Evolutionary conservation across 2,329 filamentous ascomycete genomes (phyloP).

Genomic region (Talaromyces sp.): DNA sequence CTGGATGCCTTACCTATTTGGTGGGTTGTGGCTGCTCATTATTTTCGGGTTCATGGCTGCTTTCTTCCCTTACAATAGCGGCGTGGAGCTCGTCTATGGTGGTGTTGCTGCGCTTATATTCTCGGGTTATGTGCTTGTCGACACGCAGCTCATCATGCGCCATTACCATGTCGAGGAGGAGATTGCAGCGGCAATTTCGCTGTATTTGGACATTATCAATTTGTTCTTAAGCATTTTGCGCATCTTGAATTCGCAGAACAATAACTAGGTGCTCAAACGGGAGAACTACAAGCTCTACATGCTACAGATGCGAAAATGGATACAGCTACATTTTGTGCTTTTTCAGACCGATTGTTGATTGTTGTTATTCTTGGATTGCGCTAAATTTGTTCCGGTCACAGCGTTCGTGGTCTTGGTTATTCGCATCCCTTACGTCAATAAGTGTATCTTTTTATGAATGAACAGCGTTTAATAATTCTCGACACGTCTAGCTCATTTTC

Average conservation of each 20-base stretch:
- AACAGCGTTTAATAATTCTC: background rate
- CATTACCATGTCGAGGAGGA: conserved; percentile 98
- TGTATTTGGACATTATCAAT: conserved; percentile 97
- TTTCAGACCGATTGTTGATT: background rate
- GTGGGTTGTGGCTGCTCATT: conserved; percentile 81
- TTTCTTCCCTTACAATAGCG: conserved; percentile 83
- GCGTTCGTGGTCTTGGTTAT: background rate
- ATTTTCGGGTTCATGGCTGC: conserved; percentile 89
- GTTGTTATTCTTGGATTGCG: background rate
- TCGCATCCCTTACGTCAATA: background rate
- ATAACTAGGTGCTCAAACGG: conserved; percentile 61
- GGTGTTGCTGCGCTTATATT: conserved; percentile 81
- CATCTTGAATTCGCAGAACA: conserved; percentile 92
- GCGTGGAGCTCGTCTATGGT: conserved; percentile 79
- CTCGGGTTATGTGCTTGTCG: conserved; percentile 89
- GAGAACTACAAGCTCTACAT: background rate
- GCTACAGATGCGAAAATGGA: background rate
- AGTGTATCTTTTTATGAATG: background rate
- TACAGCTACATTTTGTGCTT: background rate
- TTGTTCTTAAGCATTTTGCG: conserved; percentile 92
- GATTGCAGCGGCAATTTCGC: conserved; percentile 88
- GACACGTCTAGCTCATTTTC: background rate
- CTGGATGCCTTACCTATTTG: conserved; percentile 95
- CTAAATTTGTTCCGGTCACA: background rate
- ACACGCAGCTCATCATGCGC: conserved; percentile 92